Percentiles rank a stretch among this genome's conserved stretches.
Conservation (phyloP, 2,329 filamentous ascomycete genomes). For the Stenocarpella maydis region DNA sequence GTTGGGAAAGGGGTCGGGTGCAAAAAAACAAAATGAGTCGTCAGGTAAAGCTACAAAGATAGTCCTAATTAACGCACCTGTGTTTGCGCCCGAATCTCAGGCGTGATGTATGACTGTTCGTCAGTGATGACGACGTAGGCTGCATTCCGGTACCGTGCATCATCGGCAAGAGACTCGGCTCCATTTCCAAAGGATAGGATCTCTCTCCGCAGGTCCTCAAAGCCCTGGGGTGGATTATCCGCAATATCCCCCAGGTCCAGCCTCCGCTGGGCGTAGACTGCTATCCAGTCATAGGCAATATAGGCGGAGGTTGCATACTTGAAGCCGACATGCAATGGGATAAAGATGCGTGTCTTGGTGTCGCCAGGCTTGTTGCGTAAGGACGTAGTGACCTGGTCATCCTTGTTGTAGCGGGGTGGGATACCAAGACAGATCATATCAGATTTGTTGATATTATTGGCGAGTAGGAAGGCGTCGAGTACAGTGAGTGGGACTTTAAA, state of each 20-base stretch:
- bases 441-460: slow-evolving; percentile 7
- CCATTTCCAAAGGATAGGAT: neutral
- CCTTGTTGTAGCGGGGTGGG: slow-evolving; percentile 9
- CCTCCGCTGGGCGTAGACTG: slow-evolving; percentile 12
- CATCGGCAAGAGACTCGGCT: neutral
- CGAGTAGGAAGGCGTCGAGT: slow-evolving; percentile 24
- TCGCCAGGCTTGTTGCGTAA: neutral
- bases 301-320: slow-evolving; percentile 1
- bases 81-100: neutral
- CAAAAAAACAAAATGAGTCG: neutral
- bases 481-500: slow-evolving; percentile 23
- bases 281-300: slow-evolving; percentile 18
- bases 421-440: slow-evolving; percentile 5
- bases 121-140: slow-evolving; percentile 24
- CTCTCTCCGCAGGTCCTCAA: slow-evolving; percentile 19
- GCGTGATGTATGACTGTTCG: neutral
- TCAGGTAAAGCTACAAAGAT: neutral
- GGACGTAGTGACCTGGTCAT: slow-evolving; percentile 10
- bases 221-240: neutral
- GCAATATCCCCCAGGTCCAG: neutral
- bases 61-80: neutral
- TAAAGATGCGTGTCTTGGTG: slow-evolving; percentile 19
- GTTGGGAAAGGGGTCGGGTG: neutral
- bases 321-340: neutral
- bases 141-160: slow-evolving; percentile 15